Conservation (phyloP, 1,284 basidiomycete genomes). For the Leccinum fuscescens region DNA sequence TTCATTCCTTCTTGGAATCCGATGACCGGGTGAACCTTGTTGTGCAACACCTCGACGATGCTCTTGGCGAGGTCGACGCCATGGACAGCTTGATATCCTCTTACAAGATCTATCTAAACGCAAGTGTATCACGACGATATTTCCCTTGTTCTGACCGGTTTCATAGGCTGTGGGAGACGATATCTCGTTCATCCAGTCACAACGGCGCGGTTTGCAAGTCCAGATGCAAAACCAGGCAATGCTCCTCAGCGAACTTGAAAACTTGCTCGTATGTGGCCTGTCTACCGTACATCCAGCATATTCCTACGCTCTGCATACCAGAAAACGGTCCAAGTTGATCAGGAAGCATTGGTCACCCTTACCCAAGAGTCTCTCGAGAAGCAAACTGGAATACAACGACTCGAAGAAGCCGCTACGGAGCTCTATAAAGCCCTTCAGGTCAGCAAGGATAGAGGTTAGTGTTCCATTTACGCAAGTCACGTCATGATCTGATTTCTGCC, state of each 20-base stretch:
- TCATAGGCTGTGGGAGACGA: conserved; percentile 88
- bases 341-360: conserved; percentile 71
- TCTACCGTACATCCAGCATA: background rate
- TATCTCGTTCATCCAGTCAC: conserved; percentile 93
- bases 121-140: conserved; percentile 37
- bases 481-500: conserved; percentile 2
- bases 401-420: conserved; percentile 83
- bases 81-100: conserved; percentile 86
- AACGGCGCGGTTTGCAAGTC: conserved; percentile 95
- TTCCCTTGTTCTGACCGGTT: conserved; percentile 7
- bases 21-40: conserved; percentile 87
- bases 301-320: conserved; percentile 33
- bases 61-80: conserved; percentile 79
- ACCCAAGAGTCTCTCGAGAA: conserved; percentile 87
- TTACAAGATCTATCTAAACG: conserved; percentile 93
- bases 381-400: conserved; percentile 65
- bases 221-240: conserved; percentile 95
- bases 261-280: conserved; percentile 65
- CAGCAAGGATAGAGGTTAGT: conserved; percentile 79
- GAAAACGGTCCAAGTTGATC: conserved; percentile 93
- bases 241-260: conserved; percentile 79
- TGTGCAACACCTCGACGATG: conserved; percentile 85
- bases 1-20: conserved; percentile 95
- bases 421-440: conserved; percentile 98
- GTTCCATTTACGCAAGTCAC: conserved; percentile 10